Conservation (phyloP, 768 basidiomycete genomes). For the Tubosaeta sp. region DNA sequence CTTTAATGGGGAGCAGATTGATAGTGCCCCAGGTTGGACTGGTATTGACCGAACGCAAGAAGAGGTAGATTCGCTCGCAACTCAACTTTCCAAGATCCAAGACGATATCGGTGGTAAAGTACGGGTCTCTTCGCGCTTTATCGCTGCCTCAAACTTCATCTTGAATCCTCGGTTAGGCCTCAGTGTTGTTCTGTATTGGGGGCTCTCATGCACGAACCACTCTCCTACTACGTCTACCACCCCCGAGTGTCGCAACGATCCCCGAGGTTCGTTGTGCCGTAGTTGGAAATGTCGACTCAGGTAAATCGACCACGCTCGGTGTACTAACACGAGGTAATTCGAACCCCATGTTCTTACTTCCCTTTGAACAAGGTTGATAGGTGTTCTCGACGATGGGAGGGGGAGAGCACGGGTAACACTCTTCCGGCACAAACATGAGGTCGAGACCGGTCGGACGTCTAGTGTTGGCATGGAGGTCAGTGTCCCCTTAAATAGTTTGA, state of each 20-base stretch:
- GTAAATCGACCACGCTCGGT: slow-evolving; percentile 92
- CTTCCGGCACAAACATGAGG: slow-evolving; percentile 96
- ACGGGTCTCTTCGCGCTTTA: slow-evolving; percentile 3
- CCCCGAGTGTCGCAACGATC: slow-evolving; percentile 68
- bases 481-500: background rate
- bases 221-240: slow-evolving; percentile 69
- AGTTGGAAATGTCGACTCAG: slow-evolving; percentile 92
- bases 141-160: background rate
- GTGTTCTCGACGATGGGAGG: slow-evolving; percentile 75
- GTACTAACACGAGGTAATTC: slow-evolving; percentile 84
- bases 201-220: slow-evolving; percentile 51
- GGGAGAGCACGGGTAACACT: slow-evolving; percentile 81
- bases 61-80: slow-evolving; percentile 47
- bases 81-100: slow-evolving; percentile 43
- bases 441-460: slow-evolving; percentile 93
- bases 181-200: slow-evolving; percentile 47
- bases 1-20: slow-evolving; percentile 47
- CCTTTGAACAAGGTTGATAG: slow-evolving; percentile 31
- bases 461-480: slow-evolving; percentile 95
- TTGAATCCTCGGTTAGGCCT: slow-evolving; percentile 38
- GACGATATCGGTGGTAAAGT: slow-evolving; percentile 85
- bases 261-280: slow-evolving; percentile 95
- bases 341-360: slow-evolving; percentile 14
- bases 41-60: slow-evolving; percentile 48
- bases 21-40: slow-evolving; percentile 48